Percentiles rank a stretch among this genome's conserved stretches.
Evolutionary conservation across 2,329 filamentous ascomycete species (phyloP).

Genomic region (Monosporascus sp.): DNA sequence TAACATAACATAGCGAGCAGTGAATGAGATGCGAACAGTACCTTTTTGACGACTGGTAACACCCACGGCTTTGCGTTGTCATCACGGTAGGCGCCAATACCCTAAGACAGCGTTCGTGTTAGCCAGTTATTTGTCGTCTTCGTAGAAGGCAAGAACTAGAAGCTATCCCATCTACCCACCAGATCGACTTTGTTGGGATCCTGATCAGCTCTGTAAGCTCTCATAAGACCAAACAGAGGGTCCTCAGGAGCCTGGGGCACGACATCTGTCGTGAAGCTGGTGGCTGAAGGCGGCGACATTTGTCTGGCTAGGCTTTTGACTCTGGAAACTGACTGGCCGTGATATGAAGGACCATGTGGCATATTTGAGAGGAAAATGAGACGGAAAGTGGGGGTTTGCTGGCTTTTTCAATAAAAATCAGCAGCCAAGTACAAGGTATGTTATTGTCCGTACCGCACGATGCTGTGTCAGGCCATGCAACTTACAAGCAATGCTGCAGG

Average conservation of each 20-base stretch:
- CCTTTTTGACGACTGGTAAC: conserved; percentile 93
- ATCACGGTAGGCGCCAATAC: conserved; percentile 90
- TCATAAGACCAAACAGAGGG: conserved; percentile 88
- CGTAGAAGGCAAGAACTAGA: background rate
- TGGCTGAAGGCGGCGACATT: conserved; percentile 59
- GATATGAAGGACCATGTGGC: conserved; percentile 39
- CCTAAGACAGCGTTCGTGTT: conserved; percentile 32
- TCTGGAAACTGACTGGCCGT: conserved; percentile 44
- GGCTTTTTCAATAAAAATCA: background rate
- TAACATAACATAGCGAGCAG: background rate
- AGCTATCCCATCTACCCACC: conserved; percentile 44
- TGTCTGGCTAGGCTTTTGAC: conserved; percentile 63
- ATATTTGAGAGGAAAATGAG: conserved; percentile 23
- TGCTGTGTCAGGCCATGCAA: background rate
- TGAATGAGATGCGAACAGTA: conserved; percentile 35
- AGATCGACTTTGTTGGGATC: conserved; percentile 83
- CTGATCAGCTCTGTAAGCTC: conserved; percentile 77
- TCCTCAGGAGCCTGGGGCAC: conserved; percentile 93
- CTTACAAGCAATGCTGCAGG: background rate
- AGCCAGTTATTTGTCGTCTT: background rate
- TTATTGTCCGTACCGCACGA: background rate
- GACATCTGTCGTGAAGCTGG: conserved; percentile 68
- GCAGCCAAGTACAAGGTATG: background rate
- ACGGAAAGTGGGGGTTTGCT: background rate
- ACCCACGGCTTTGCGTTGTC: conserved; percentile 97